phyloP scores from a whole-genome alignment of 257 asterid genomes.

The Fraxinus pennsylvanica region DNA sequence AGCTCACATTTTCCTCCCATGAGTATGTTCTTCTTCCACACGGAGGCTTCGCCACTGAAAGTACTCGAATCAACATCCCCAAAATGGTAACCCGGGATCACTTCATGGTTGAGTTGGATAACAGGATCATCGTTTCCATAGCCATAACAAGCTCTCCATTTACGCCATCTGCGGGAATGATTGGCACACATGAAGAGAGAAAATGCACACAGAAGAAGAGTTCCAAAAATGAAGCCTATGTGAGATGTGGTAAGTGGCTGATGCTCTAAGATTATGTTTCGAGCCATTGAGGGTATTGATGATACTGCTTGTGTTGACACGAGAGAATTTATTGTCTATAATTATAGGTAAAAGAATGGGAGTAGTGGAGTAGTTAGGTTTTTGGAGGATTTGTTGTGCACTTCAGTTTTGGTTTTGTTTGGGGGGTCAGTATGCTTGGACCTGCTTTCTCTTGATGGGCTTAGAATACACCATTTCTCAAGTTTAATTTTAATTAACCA shows the following conservation, averaged over 20 bases:
- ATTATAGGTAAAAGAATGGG: background rate
- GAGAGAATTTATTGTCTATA: slow-evolving; percentile 24
- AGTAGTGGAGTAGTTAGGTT: slow-evolving; percentile 30
- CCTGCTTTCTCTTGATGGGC: background rate
- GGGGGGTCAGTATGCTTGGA: slow-evolving; percentile 22
- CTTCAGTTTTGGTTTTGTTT: slow-evolving; percentile 21
- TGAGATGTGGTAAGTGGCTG: slow-evolving; percentile 32
- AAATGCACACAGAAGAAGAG: slow-evolving; percentile 52
- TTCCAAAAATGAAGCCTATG: slow-evolving; percentile 45
- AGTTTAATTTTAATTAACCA: background rate
- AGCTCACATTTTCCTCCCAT: slow-evolving; percentile 93
- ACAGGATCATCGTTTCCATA: slow-evolving; percentile 56
- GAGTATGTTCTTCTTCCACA: slow-evolving; percentile 67
- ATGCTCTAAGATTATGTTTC: slow-evolving; percentile 34
- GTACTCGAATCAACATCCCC: slow-evolving; percentile 50
- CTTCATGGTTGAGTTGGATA: slow-evolving; percentile 57
- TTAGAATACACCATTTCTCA: background rate
- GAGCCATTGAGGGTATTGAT: slow-evolving; percentile 45
- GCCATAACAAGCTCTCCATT: slow-evolving; percentile 60
- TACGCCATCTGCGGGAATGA: slow-evolving; percentile 55
- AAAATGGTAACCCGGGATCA: slow-evolving; percentile 36
- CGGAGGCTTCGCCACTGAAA: slow-evolving; percentile 48
- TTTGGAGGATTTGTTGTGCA: slow-evolving; percentile 45
- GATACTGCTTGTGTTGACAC: background rate
- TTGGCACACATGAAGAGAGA: slow-evolving; percentile 61